Conservation (phyloP, 2,329 filamentous ascomycete species). For the Penicillium polonicum region DNA sequence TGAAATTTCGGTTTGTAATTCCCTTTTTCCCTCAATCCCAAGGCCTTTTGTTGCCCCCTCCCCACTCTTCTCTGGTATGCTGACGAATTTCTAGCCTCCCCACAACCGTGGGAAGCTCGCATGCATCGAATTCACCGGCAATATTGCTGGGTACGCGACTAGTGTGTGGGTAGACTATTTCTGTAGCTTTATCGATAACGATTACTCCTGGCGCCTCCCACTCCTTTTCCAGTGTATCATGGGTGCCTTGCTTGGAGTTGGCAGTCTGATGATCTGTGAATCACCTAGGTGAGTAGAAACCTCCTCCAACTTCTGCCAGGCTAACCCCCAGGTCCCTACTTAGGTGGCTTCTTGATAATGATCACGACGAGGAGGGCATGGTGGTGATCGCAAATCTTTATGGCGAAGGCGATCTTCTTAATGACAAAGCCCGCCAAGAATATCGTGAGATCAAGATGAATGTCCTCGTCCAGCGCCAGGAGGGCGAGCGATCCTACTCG, state of each 20-base stretch:
- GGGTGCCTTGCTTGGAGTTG: constrained; percentile 79
- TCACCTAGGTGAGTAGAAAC: constrained; percentile 71
- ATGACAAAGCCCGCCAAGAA: constrained; percentile 87
- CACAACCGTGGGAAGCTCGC: constrained; percentile 94
- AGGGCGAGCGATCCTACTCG: constrained; percentile 84
- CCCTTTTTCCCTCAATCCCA: not conserved
- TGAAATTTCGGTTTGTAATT: constrained; percentile 67
- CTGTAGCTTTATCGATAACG: constrained; percentile 80
- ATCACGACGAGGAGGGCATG: constrained; percentile 97
- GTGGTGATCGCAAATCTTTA: constrained; percentile 98
- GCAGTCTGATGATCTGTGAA: constrained; percentile 91
- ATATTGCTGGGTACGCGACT: constrained; percentile 91
- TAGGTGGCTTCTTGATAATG: constrained; percentile 95
- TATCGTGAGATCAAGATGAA: constrained; percentile 99
- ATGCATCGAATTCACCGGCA: constrained; percentile 97
- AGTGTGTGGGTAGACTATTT: constrained; percentile 99
- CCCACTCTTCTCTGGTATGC: not conserved
- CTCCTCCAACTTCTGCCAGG: constrained; percentile 22
- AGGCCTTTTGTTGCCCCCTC: not conserved
- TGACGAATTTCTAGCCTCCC: constrained; percentile 58
- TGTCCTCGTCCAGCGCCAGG: constrained; percentile 86
- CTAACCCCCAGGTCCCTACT: constrained; percentile 7
- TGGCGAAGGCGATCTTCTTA: constrained; percentile 91
- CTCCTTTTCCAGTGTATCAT: constrained; percentile 91
- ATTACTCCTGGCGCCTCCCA: constrained; percentile 88